phyloP scores from a whole-genome alignment of 192 early-diverging fungal genomes.

The Chytriomyces hyalinus region DNA sequence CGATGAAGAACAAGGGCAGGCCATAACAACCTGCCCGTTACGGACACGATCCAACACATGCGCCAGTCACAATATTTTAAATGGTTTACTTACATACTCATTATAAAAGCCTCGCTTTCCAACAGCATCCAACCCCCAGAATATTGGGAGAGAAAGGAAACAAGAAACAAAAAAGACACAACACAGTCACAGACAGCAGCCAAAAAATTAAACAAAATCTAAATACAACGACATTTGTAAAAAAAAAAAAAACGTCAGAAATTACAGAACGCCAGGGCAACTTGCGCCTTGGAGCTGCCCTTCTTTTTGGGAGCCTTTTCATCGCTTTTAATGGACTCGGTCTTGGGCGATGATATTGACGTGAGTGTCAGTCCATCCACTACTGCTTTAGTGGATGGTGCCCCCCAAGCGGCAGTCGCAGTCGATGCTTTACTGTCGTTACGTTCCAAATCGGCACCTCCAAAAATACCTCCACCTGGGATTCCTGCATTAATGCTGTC shows the following conservation, averaged over 20 bases:
- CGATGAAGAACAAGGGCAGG: too few relatives aligned
- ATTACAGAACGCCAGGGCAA: background rate
- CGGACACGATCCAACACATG: too few relatives aligned
- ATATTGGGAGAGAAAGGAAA: too few relatives aligned
- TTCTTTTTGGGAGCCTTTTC: conserved; percentile 5
- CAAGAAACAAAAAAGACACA: too few relatives aligned
- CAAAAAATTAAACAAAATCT: background rate
- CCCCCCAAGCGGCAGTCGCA: background rate
- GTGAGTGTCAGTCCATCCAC: background rate
- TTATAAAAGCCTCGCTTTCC: too few relatives aligned
- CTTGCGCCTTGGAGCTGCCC: background rate
- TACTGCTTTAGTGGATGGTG: background rate
- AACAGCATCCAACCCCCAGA: too few relatives aligned
- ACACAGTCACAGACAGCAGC: background rate
- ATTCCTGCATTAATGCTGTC: background rate
- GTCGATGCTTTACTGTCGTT: background rate
- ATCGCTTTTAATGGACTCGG: conserved; percentile 12
- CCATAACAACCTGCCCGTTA: too few relatives aligned
- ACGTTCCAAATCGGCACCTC: background rate
- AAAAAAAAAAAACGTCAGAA: background rate
- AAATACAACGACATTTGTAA: background rate
- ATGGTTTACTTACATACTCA: too few relatives aligned
- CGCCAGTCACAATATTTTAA: too few relatives aligned
- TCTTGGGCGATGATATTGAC: background rate
- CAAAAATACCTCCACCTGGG: conserved; percentile 7